Evolutionary conservation across 2,329 filamentous ascomycete species (phyloP).

Genomic region (Thelonectria olida): DNA sequence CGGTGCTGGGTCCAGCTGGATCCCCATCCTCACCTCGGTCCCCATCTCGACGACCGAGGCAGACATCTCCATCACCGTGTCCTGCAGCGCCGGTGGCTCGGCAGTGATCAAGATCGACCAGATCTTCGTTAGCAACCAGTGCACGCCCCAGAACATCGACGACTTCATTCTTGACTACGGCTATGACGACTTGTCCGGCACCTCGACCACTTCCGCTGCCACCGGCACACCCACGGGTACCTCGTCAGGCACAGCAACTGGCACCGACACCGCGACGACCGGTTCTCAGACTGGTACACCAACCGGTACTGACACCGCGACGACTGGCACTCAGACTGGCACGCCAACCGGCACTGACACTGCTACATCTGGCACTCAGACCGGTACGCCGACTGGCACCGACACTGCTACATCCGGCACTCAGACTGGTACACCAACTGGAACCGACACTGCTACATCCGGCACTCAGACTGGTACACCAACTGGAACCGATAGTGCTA

Average conservation of each 20-base stretch:
- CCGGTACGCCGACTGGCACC: too few relatives aligned
- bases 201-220: background rate
- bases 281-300: too few relatives aligned
- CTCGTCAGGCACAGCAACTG: background rate
- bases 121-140: conserved; percentile 33
- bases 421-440: too few relatives aligned
- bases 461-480: too few relatives aligned
- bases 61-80: conserved; percentile 17
- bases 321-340: too few relatives aligned
- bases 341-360: too few relatives aligned
- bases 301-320: too few relatives aligned
- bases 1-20: background rate
- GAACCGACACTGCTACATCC: too few relatives aligned
- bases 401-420: background rate
- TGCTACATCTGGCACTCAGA: too few relatives aligned
- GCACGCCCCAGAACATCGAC: conserved; percentile 29
- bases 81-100: conserved; percentile 14
- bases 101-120: conserved; percentile 25
- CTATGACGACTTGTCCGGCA: background rate
- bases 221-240: background rate
- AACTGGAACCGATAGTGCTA: too few relatives aligned
- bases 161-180: conserved; percentile 21
- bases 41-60: background rate
- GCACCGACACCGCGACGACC: too few relatives aligned
- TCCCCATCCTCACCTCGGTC: conserved; percentile 4